Evolutionary conservation across 805 yeast genomes (phyloP).

Genomic region (Myxozyma neglecta): DNA sequence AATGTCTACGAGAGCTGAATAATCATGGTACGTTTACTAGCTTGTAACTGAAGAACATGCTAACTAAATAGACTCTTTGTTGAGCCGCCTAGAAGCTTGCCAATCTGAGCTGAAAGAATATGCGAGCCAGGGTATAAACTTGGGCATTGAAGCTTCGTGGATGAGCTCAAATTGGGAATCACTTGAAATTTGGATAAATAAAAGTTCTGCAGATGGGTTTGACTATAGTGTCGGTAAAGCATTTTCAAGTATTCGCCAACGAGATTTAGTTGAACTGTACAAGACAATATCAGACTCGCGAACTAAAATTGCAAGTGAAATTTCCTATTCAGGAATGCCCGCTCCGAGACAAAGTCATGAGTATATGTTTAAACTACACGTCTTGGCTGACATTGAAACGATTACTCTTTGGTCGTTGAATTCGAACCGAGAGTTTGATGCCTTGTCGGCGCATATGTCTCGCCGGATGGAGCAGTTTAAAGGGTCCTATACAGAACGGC

Average conservation of each 20-base stretch:
- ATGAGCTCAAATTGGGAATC: conserved; percentile 56
- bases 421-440: conserved; percentile 20
- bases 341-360: conserved; percentile 54
- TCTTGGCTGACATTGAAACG: conserved; percentile 57
- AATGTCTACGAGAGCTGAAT: conserved; percentile 74
- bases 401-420: conserved; percentile 35
- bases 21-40: conserved; percentile 56
- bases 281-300: conserved; percentile 53
- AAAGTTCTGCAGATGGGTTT: conserved; percentile 51
- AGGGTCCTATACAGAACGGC: conserved; percentile 58
- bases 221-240: conserved; percentile 68
- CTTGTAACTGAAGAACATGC: neutral
- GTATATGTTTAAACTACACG: conserved; percentile 56
- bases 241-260: conserved; percentile 47
- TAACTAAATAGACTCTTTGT: conserved; percentile 38
- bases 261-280: conserved; percentile 42
- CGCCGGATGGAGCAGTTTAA: conserved; percentile 42
- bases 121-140: conserved; percentile 58
- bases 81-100: conserved; percentile 50
- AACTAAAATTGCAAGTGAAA: conserved; percentile 57
- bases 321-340: conserved; percentile 51
- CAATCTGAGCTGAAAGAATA: conserved; percentile 33
- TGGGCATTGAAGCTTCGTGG: conserved; percentile 76
- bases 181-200: conserved; percentile 58
- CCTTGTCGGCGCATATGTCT: conserved; percentile 28